These are phyloP conservation scores for Penicillium sp. DNA, from an alignment of 2,329 filamentous ascomycete genomes.

Conservation along the genomic window DNA sequence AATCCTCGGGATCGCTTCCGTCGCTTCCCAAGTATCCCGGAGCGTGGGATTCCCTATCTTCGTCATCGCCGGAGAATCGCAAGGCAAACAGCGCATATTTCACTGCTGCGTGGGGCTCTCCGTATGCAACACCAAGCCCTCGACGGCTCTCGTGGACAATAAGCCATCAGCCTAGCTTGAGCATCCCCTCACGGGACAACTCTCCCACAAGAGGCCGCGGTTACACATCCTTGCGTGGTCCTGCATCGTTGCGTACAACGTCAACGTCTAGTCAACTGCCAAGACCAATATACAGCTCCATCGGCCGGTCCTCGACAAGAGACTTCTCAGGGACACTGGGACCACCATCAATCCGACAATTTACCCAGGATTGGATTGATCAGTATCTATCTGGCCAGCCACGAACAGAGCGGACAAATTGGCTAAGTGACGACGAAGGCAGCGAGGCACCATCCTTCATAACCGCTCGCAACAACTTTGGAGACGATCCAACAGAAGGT, in stretches of 20 bases:
- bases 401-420: conserved; percentile 69
- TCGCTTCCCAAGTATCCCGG: conserved; percentile 29
- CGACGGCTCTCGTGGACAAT: conserved; percentile 37
- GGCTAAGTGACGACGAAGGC: conserved; percentile 74
- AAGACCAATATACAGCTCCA: conserved; percentile 22
- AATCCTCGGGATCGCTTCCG: conserved; percentile 28
- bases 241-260: conserved; percentile 27
- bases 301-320: conserved; percentile 23
- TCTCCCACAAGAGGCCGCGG: conserved; percentile 30
- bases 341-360: conserved; percentile 46
- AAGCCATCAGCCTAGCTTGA: conserved; percentile 45
- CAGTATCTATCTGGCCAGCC: conserved; percentile 72
- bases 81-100: conserved; percentile 52
- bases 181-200: conserved; percentile 28
- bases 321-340: conserved; percentile 23
- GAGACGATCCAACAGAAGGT: conserved; percentile 40
- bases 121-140: conserved; percentile 65
- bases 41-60: conserved; percentile 33
- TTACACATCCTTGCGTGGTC: conserved; percentile 18
- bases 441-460: conserved; percentile 67
- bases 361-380: conserved; percentile 83
- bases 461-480: conserved; percentile 38
- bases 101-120: conserved; percentile 88
- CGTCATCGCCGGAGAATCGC: conserved; percentile 36
- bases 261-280: conserved; percentile 22